Conservation (phyloP, 164 flowering plant species). For the Cinnamomum chago region DNA sequence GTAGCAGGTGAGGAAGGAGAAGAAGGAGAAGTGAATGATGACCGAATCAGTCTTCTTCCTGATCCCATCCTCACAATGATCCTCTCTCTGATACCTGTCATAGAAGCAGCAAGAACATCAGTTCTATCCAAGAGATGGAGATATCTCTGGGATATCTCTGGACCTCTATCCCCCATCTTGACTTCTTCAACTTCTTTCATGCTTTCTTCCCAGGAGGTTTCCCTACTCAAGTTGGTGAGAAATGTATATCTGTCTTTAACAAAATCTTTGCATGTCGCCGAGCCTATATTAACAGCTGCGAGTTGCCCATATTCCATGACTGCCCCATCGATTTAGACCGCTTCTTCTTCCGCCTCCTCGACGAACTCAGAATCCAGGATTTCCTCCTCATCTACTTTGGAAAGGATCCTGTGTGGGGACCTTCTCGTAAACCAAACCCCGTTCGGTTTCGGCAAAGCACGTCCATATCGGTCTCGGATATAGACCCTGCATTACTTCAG, state of each 20-base stretch:
- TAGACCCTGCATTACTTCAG: too few species aligned
- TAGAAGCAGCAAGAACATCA: conserved; percentile 3
- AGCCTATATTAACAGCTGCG: neutral
- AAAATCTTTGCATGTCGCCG: neutral
- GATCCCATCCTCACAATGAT: neutral
- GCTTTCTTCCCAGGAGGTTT: too few species aligned
- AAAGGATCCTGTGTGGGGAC: too few species aligned
- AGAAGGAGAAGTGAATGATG: neutral
- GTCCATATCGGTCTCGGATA: too few species aligned
- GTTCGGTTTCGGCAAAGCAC: too few species aligned
- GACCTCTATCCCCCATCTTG: neutral
- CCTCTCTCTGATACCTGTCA: neutral
- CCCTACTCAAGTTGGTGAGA: neutral
- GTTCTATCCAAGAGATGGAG: conserved; percentile 11
- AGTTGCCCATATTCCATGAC: neutral
- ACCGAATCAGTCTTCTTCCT: conserved; percentile 3
- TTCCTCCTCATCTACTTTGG: neutral
- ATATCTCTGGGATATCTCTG: conserved; percentile 3
- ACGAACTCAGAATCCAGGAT: neutral
- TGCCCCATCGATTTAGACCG: neutral
- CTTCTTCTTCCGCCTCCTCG: neutral
- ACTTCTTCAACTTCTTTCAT: too few species aligned
- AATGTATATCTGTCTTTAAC: neutral
- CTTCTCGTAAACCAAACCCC: too few species aligned
- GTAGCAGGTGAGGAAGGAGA: neutral